Evolutionary conservation across 1,284 basidiomycete species (phyloP), one percentile per base, ranked within the genome.

Genomic region (Tilletia indica): DNA sequence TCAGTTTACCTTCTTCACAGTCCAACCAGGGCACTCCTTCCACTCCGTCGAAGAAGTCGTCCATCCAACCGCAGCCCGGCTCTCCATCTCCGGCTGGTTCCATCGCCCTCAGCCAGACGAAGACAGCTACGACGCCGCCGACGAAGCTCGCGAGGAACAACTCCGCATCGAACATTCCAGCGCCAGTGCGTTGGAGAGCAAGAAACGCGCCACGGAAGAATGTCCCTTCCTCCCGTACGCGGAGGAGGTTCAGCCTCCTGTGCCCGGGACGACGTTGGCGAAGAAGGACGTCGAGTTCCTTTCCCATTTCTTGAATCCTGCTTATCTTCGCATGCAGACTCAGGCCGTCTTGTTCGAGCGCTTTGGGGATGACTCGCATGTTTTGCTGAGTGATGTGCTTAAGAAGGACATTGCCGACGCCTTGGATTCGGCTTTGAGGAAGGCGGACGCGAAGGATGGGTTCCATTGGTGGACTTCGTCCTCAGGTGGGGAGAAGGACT

Each of bases 21-120:
- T 94, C 86, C 87, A 88, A 77, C 89, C 89, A 0, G 93, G 96
- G 0, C 88, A 89, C 84, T 97, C 94, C 80, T 98, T 98, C 87
- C 96, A 99, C 85, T 93, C 94, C 0, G 96, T 99, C 6, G 93
- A 98, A 82, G 96, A 99, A 85, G 96, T 98, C 31, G 79, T 80
- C 31, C 76, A 80, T 56, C 82, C 82, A 2, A 71, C 77, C 4
- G 74, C 77, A 66, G 74, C 72, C 19, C 70, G 82, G 2, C 86
- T 98, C 74, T 94, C 93, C 80, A 92, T 99, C 78, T 94, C 92
- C 76, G 96, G 96, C 6, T 99, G 96, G 94, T 87, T 80, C 87
- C 96, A 99, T 85, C 90, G 91, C 21, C 91, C 93, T 0, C 91
- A 96, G 81, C 90, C 92, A 75, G 94, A 92, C 21, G 96, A 99